Evolutionary conservation across 805 yeast species (phyloP), one percentile per base, ranked within the genome.

Genomic region (Metschnikowia chrysomelidarum): DNA sequence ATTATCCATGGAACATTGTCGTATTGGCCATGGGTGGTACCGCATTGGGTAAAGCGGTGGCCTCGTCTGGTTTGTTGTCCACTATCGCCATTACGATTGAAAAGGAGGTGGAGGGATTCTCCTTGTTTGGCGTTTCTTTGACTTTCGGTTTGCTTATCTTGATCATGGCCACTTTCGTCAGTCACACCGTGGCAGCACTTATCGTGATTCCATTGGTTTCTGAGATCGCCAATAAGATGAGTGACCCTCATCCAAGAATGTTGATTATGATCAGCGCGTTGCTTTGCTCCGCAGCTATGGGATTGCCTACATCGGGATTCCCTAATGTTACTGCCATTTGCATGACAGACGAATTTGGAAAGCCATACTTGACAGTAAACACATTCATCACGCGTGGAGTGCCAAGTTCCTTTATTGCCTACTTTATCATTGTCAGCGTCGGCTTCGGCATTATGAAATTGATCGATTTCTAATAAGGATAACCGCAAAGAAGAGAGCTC

Each of bases 281-380:
- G 43, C 66, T 93, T 43, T 87, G 97, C 52, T 91, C 98, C 0
- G 81, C 85, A 23, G 98, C 98, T 2, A 93, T 93, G 98, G 98
- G 96, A 1, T 67, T 93, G 35, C 98, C 98, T 19, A 93, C 98
- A 0, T 85, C 95, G 2, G 98, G 98, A 0, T 91, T 93, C 69
- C 98, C 98, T 4, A 93, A 93, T 52, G 96, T 93, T 22, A 88
- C 98, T 0, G 98, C 98, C 0, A 87, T 93, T 43, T 88, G 97
- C 40, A 78, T 88, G 78, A 80, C 89, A 5, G 95, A 93, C 58
- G 96, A 87, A 51, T 74, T 89, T 26, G 98, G 98, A 7, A 82
- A 82, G 37, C 87, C 95, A 13, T 93, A 93, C 54, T 65, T 93
- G 50, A 82, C 88, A 0, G 98, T 89, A 11, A 75, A 79, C 11